Evolutionary conservation across 2,329 filamentous ascomycete species (phyloP), one percentile per base, ranked within the genome.

Genomic region (Didymella lethalis): DNA sequence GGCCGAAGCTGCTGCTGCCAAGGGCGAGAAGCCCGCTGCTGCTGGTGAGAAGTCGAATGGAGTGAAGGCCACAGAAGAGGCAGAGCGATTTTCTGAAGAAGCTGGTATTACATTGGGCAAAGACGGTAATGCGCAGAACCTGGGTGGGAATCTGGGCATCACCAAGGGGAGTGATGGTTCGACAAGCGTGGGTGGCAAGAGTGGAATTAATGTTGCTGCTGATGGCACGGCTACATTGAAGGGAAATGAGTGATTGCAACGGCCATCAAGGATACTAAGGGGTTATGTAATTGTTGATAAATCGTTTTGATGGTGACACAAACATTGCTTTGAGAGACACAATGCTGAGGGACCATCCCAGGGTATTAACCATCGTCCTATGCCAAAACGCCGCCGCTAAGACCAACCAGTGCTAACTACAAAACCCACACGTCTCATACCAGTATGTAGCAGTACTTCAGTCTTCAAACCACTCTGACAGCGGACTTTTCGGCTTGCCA

Each of bases 111-210:
- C 67, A 0, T 55, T 74, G 16, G 67, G 65, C 38, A 26, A 59
- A 18, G 41, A 59, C 25, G 73, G 73, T 1, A 68, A 64, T 48
- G 64, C 73, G 8, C 60, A 63, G 23, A 75, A 74, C 31, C 50
- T 69, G n/a, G 73, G 72, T 8, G 73, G 73, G 11, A 70, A 74
- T 28, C 43, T 75, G 55, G 73, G 73, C 1, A 74, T 75, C 43
- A 75, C 72, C 2, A 64, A 73, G 51, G 72, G 72, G 2, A 65
- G 59, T 18, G 72, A 74, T 62, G 71, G 73, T n/a, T 71, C 68
- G 32, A 69, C 68, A 51, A 70, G 64, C 41, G 61, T 74, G 16
- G 72, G 72, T 14, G 72, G 73, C 4, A 60, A 67, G 52, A 74
- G 69, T 26, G 72, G 71, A 4, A 74, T 75, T 45, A 72, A 74